Evolutionary conservation across 2,329 filamentous ascomycete species (phyloP).

Genomic region (Pseudopyrenochaeta lycopersici): DNA sequence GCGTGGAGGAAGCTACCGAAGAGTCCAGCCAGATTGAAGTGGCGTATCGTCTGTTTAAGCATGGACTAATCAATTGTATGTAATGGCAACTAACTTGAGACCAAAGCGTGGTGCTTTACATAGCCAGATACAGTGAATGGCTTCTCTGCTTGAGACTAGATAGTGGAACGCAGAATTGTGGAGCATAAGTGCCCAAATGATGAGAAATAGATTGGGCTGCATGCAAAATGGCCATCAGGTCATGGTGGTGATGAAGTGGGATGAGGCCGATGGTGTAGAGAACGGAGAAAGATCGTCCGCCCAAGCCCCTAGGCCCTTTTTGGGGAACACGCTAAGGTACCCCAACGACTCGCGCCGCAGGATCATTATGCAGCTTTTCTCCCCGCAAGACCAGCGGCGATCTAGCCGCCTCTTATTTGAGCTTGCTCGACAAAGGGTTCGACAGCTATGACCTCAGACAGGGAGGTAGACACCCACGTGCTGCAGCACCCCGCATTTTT

Average conservation of each 20-base stretch:
- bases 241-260: neutral
- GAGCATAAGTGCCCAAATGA: neutral
- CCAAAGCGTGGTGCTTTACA: no score
- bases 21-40: no score
- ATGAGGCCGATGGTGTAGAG: neutral
- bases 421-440: slow-evolving; percentile 8
- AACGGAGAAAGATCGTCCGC: neutral
- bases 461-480: slow-evolving; percentile 35
- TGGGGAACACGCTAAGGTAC: neutral
- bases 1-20: no score
- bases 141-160: no score
- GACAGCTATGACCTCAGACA: slow-evolving; percentile 15
- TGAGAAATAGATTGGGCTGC: neutral
- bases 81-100: no score
- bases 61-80: no score
- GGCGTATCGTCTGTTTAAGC: no score
- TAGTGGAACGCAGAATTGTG: no score
- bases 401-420: slow-evolving; percentile 11
- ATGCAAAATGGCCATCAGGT: neutral
- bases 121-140: no score
- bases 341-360: neutral
- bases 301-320: slow-evolving; percentile 1
- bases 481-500: slow-evolving; percentile 34
- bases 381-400: slow-evolving; percentile 9
- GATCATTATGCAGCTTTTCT: neutral